Evolutionary conservation across 2,329 filamentous ascomycete species (phyloP).

Genomic region (Botryosphaeria agaves): DNA sequence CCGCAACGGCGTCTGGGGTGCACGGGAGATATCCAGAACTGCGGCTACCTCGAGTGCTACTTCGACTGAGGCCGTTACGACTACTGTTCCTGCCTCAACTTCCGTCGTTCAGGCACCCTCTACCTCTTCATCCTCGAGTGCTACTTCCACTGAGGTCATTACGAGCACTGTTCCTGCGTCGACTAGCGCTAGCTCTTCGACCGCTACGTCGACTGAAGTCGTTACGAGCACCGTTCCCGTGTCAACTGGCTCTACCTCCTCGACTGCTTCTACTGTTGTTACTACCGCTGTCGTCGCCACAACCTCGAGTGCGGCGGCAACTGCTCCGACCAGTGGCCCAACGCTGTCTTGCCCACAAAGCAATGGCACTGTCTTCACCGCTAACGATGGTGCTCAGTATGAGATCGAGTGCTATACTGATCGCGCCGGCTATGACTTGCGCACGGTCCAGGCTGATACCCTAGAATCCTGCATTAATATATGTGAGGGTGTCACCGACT

Average conservation of each 20-base stretch:
- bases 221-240: background rate
- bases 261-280: background rate
- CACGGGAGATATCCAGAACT: no score
- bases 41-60: no score
- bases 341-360: no score
- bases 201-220: background rate
- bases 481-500: background rate
- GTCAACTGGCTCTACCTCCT: background rate
- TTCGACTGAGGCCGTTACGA: no score
- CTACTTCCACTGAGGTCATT: background rate
- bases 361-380: background rate
- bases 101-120: background rate
- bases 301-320: background rate
- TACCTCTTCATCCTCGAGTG: background rate
- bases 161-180: background rate
- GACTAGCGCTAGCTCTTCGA: background rate
- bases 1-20: no score
- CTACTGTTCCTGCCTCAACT: background rate
- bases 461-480: background rate
- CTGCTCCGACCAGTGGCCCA: background rate
- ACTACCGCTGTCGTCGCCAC: background rate
- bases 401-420: background rate
- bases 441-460: no score
- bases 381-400: background rate
- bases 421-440: background rate